These are phyloP conservation scores for Verticillium dahliae DNA, from an alignment of 2,329 filamentous ascomycete genomes.

Conservation along the genomic window DNA sequence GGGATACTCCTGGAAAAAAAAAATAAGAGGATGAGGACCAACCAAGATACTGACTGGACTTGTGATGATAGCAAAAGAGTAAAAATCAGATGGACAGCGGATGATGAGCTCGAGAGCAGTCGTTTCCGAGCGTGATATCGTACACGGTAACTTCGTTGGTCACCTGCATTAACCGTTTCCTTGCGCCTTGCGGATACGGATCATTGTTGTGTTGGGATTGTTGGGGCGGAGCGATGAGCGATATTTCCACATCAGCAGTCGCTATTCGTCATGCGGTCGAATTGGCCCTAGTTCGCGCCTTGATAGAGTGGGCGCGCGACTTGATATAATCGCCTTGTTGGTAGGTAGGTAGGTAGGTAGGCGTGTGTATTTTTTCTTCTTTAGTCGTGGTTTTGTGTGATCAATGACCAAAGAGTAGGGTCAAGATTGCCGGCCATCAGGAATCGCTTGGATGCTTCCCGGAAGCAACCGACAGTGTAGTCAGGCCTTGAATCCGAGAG, in stretches of 20 bases:
- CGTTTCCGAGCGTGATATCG: constrained; percentile 1
- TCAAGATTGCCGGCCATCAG: neutral
- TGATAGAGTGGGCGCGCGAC: neutral
- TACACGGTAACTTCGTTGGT: neutral
- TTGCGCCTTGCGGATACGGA: neutral
- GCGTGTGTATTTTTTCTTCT: no score
- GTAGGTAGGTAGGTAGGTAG: neutral
- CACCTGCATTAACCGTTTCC: neutral
- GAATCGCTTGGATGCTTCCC: neutral
- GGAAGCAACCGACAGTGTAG: neutral
- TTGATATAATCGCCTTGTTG: neutral
- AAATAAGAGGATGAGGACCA: neutral
- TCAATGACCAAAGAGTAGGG: no score
- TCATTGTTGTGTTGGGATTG: neutral
- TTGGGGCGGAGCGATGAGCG: neutral
- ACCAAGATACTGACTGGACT: neutral
- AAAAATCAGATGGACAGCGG: neutral
- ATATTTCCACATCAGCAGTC: neutral
- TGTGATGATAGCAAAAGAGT: neutral
- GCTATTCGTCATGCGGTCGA: neutral
- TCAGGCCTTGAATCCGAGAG: neutral
- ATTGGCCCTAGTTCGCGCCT: neutral
- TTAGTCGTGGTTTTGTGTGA: no score
- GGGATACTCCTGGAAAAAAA: neutral
- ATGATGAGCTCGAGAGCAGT: neutral